Conservation (phyloP, 768 basidiomycete species). For the Neoboletus magnificus region DNA sequence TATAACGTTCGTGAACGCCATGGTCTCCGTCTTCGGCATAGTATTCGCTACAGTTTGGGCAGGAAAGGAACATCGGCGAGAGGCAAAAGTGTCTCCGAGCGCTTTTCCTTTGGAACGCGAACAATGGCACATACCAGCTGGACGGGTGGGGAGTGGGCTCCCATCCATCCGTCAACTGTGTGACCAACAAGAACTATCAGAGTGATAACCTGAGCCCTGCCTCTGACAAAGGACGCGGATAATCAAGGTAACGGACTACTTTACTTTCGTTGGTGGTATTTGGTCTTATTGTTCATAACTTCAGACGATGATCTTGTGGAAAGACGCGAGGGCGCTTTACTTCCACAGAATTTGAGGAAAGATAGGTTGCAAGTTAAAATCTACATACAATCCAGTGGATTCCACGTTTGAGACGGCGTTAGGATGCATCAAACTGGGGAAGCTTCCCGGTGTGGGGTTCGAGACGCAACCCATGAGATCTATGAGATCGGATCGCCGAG, state of each 20-base stretch:
- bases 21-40: slow-evolving; percentile 5
- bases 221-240: background rate
- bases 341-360: background rate
- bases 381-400: background rate
- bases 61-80: slow-evolving; percentile 3
- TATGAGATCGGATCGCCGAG: too few relatives aligned
- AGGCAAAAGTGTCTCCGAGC: background rate
- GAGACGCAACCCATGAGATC: background rate
- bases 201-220: background rate
- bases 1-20: slow-evolving; percentile 4
- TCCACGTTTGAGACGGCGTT: background rate
- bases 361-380: background rate
- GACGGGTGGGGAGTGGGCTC: background rate
- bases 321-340: background rate
- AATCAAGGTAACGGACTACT: background rate
- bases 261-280: background rate
- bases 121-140: background rate
- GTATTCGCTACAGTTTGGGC: slow-evolving; percentile 13
- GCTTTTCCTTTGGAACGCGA: background rate
- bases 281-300: background rate
- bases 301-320: background rate
- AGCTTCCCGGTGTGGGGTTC: background rate
- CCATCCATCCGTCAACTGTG: background rate
- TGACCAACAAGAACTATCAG: too few relatives aligned
- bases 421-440: background rate